Evolutionary conservation across 257 asterid genomes (phyloP).

Genomic region (Lithospermum erythrorhizon): DNA sequence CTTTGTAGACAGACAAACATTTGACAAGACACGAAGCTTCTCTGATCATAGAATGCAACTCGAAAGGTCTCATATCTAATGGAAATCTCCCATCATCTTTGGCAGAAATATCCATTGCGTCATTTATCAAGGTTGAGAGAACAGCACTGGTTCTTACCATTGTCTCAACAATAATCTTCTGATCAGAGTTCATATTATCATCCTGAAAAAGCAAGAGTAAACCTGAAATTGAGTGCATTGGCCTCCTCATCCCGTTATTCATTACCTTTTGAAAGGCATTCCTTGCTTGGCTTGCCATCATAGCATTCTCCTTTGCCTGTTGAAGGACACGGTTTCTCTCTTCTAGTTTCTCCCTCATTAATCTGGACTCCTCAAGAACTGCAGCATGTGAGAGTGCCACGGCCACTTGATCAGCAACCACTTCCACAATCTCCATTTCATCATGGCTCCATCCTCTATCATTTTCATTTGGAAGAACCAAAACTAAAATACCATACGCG

Average conservation of each 20-base stretch:
- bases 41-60: conserved; percentile 15
- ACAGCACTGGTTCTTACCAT: conserved; percentile 18
- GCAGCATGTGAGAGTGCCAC: conserved; percentile 23
- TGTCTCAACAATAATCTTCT: conserved; percentile 20
- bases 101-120: conserved; percentile 23
- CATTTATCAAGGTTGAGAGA: conserved; percentile 15
- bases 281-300: conserved; percentile 24
- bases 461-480: conserved; percentile 15
- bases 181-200: conserved; percentile 13
- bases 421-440: conserved; percentile 23
- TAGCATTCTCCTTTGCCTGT: conserved; percentile 20
- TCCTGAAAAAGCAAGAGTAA: conserved; percentile 20
- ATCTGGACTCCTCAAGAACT: conserved; percentile 22
- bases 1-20: conserved; percentile 16
- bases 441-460: conserved; percentile 14
- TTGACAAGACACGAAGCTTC: conserved; percentile 24
- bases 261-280: conserved; percentile 22
- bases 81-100: conserved; percentile 20
- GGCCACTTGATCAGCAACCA: conserved; percentile 27
- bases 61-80: conserved; percentile 18
- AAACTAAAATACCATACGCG: conserved; percentile 17
- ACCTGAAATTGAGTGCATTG: conserved; percentile 24
- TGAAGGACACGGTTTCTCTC: conserved; percentile 16
- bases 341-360: conserved; percentile 17
- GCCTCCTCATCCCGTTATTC: conserved; percentile 25